phyloP scores from a whole-genome alignment of 2,329 filamentous ascomycete genomes.

The Geosmithia morbida region DNA sequence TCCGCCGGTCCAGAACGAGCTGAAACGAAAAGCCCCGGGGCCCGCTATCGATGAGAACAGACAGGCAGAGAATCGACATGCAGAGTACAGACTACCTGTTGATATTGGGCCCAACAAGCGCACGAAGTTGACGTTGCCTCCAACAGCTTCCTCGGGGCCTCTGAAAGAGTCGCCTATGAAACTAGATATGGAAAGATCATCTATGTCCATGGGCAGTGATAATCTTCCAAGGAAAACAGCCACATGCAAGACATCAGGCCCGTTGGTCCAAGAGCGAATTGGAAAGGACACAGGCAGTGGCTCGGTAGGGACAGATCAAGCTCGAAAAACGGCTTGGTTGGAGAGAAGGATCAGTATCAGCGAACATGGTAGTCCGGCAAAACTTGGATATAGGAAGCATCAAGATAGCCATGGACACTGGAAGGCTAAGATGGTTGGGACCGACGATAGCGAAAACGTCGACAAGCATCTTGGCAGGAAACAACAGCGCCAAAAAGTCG shows the following conservation, averaged over 20 bases:
- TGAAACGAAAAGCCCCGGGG: background rate
- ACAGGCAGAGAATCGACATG: background rate
- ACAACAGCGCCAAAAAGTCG: background rate
- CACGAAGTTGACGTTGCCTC: background rate
- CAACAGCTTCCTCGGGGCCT: background rate
- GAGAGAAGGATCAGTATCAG: constrained; percentile 1
- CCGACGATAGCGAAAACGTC: background rate
- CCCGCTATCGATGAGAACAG: background rate
- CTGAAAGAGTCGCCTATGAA: background rate
- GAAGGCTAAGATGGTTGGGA: too few species aligned
- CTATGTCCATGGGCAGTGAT: background rate
- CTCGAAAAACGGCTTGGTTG: background rate
- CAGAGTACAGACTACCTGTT: background rate
- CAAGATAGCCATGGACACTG: background rate
- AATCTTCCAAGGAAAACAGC: background rate
- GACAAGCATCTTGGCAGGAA: background rate
- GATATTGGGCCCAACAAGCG: background rate
- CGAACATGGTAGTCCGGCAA: background rate
- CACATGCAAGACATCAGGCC: background rate
- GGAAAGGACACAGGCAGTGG: background rate
- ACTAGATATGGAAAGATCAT: background rate
- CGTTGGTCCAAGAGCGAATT: background rate
- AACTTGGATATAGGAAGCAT: background rate
- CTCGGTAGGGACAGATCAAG: background rate
- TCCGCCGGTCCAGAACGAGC: too few species aligned